Base-by-base conservation (phyloP, 805 yeast species). In the Hagleromyces aurorensis region DNA sequence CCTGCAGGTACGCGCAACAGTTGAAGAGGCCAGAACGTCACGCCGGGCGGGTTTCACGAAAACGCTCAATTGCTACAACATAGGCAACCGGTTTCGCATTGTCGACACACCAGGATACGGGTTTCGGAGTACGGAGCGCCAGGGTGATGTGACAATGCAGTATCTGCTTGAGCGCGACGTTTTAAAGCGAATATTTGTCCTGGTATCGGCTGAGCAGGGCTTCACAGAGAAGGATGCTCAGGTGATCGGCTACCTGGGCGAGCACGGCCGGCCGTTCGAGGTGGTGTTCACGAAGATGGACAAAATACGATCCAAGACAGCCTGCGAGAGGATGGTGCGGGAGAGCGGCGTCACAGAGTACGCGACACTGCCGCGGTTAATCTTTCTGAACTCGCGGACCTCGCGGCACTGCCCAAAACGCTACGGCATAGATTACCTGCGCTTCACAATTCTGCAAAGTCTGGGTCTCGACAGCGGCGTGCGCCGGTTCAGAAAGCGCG, bases 31-130 rank as follows among this genome's bases (percentile, higher is more conserved):
- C 6, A 68, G 50, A 40, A 70, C 72, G 1, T 72, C 78, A 0
- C 58, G 57, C 34, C 59, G 62, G 37, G 75, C 77, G 13, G 83
- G 81, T 5, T 69, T 59, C 38, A 72, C 78, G 0, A 63, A 63
- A 34, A 61, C 89, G 4, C 57, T 86, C 47, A 82, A 81, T 48
- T 75, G 83, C 40, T 86, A 68, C 57, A 79, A 75, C 34, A 56
- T 81, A 8, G 80, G 80, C 3, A 70, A 71, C 27, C 61, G 67
- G 32, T 61, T 87, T 24, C 62, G 84, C 37, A 45, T 87, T 3
- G 71, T 85, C 2, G 97, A 87, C 50, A 70, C 85, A 14, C 97
- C 97, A 1, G 97, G 97, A 0, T 87, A 87, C 52, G 97, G 97
- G 2, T 67, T 58, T 21, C 72, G 67, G 37, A 86, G 93, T 11